phyloP scores from a whole-genome alignment of 495 filamentous ascomycete species.

The Penicillium tannophilum region DNA sequence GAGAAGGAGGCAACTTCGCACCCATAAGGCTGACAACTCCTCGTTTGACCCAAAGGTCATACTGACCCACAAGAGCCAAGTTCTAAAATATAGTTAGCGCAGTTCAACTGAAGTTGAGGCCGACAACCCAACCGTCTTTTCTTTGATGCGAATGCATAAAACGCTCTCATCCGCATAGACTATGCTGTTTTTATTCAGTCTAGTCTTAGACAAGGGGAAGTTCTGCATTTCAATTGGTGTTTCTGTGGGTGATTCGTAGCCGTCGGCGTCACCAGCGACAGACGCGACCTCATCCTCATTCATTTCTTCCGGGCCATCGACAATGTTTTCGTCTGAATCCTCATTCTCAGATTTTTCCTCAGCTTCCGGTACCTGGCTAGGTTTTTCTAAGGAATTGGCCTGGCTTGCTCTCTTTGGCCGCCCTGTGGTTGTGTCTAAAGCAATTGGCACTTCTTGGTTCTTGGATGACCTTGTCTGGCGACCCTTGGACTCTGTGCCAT shows the following conservation, averaged over 20 bases:
- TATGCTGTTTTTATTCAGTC: constrained; percentile 42
- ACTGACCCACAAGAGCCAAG: constrained; percentile 70
- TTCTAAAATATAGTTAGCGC: constrained; percentile 49
- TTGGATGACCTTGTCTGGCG: constrained; percentile 30
- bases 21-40: constrained; percentile 67
- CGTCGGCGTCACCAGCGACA: constrained; percentile 33
- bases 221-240: constrained; percentile 35
- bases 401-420: constrained; percentile 12
- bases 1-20: constrained; percentile 58
- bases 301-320: constrained; percentile 18
- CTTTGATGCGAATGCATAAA: constrained; percentile 46
- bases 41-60: constrained; percentile 67
- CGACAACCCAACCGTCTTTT: constrained; percentile 39
- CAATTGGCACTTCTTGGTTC: constrained; percentile 22
- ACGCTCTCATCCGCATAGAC: constrained; percentile 43
- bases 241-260: constrained; percentile 40
- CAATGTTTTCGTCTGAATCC: constrained; percentile 25
- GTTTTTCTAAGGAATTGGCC: neutral
- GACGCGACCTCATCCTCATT: constrained; percentile 29
- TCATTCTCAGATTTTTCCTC: constrained; percentile 23
- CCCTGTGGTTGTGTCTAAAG: constrained; percentile 12
- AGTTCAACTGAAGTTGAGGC: neutral
- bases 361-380: neutral
- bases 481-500: constrained; percentile 17
- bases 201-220: constrained; percentile 46